A percentile compares a stretch with the other conserved stretches of the same genome.
Evolutionary conservation across 2,329 filamentous ascomycete genomes (phyloP).

Genomic region (Alternaria infectoria): DNA sequence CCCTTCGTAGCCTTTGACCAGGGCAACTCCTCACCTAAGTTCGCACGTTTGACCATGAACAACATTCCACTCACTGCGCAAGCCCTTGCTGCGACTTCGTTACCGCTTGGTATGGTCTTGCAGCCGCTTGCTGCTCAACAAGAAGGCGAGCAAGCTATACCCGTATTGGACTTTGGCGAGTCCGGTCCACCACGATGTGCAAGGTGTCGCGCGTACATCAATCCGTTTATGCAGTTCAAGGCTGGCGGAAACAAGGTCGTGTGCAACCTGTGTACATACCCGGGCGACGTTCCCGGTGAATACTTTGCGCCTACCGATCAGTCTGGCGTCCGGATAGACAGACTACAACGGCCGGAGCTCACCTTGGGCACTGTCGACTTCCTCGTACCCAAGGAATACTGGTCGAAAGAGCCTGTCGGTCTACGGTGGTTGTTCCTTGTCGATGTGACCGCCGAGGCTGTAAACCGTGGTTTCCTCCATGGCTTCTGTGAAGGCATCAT

Average conservation of each 20-base stretch:
- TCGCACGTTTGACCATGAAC: conserved; percentile 88
- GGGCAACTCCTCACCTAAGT: conserved; percentile 95
- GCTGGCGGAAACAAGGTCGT: conserved; percentile 95
- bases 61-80: conserved; percentile 87
- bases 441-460: conserved; percentile 89
- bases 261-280: conserved; percentile 97
- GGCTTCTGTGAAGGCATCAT: conserved; percentile 90
- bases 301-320: conserved; percentile 94
- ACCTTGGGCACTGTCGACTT: conserved; percentile 94
- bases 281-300: conserved; percentile 89
- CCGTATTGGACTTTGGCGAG: conserved; percentile 94
- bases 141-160: conserved; percentile 83
- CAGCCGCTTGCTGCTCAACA: conserved; percentile 87
- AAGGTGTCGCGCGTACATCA: conserved; percentile 94
- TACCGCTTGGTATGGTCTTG: conserved; percentile 85
- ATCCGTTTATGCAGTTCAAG: conserved; percentile 98
- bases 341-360: conserved; percentile 86
- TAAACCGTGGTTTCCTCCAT: conserved; percentile 88
- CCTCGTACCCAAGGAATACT: conserved; percentile 97
- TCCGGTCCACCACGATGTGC: conserved; percentile 87
- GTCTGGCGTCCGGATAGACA: conserved; percentile 84
- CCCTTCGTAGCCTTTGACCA: conserved; percentile 96
- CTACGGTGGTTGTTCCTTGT: conserved; percentile 89
- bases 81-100: conserved; percentile 76
- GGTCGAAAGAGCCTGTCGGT: conserved; percentile 90